Evolutionary conservation across 768 basidiomycete genomes (phyloP), one percentile per base, ranked within the genome.

Genomic region (Tulasnella sp.): DNA sequence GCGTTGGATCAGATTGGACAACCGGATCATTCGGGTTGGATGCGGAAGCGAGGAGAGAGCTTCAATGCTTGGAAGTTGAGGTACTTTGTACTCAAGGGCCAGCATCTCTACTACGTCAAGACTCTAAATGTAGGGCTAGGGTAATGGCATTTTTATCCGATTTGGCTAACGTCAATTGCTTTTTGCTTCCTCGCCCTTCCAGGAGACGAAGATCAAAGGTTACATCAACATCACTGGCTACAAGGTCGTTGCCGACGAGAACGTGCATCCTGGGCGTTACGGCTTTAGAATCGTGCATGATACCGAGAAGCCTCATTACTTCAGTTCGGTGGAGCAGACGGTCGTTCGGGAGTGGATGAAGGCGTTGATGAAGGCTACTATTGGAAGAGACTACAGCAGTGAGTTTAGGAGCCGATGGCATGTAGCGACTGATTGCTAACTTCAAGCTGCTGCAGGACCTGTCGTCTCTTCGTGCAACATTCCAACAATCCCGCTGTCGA

Each of bases 281-380:
- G 97, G 95, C 6, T 99, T 99, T 91, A 89, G 94, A 82, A 93
- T 99, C 81, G 90, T 97, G 42, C 97, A 98, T 82, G 94, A 96
- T 71, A 86, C 89, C 9, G 94, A 95, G 84, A 94, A 93, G 86
- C 88, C 93, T 0, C 96, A 99, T 84, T 95, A 85, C 83, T 99
- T 99, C 86, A 95, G 94, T 81, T 95, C 95, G 0, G 93, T 96
- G 34, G 96, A 98, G 83, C 94, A 95, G 85, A 83, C 86, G 0
- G 86, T 91, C 48, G 89, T 98, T 73, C 91, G 98, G n/a, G 95
- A 95, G 82, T 99, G 98, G 97, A 99, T 99, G 98, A 99, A 99
- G 87, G 95, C 97, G 10, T 91, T 99, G 82, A 98, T 99, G 95
- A 99, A 99, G 85, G 95, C 97, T 2, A 98, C 97, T 18, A 99